Base-by-base conservation (phyloP, 768 basidiomycete species). In the Ramaria rubella region DNA sequence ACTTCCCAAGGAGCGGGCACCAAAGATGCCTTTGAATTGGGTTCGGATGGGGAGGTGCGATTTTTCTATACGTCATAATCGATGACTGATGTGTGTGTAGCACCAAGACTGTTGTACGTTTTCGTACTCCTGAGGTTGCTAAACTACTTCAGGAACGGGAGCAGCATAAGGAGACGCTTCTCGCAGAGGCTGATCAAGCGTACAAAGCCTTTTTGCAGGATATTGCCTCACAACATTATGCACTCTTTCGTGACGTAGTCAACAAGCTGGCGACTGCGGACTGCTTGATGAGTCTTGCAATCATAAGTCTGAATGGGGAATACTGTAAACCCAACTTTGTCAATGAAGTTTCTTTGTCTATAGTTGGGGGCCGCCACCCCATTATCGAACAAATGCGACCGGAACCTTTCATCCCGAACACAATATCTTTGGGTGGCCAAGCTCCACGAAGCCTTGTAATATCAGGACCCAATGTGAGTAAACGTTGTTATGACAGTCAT, bases 371-470 rank as follows among this genome's bases (percentile, higher is more conserved):
- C 0, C 79, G 93, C 11, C 95, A 99, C 73, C 95, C 95, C 0
- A 92, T 98, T 82, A 82, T 94, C 15, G 94, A 96, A 68, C 78
- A 78, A 8, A 70, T 94, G 21, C 75, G 82, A 36, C 72, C 83
- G 1, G 83, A 89, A 59, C 90, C 93, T 2, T 95, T 91, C 69
- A 85, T 97, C 1, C 86, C 92, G 2, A 97, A 96, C 67, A 79
- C 82, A 12, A 69, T 95, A 17, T 63, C 69, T 1, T 81, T 96
- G 66, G 86, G 86, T 7, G 77, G 73, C 17, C 74, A 65, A 14
- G 65, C 70, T 19, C 68, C 81, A 3, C 70, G 79, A 42, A 81
- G 73, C 65, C 84, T 85, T 67, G 79, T 90, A 46, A 86, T 92
- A 59, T 92, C 89, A 0, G 90, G 90, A 9, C 89, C 87, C 1